These are phyloP conservation scores for Aspergillus tanneri DNA, from an alignment of 2,329 filamentous ascomycete genomes.

Conservation along the genomic window DNA sequence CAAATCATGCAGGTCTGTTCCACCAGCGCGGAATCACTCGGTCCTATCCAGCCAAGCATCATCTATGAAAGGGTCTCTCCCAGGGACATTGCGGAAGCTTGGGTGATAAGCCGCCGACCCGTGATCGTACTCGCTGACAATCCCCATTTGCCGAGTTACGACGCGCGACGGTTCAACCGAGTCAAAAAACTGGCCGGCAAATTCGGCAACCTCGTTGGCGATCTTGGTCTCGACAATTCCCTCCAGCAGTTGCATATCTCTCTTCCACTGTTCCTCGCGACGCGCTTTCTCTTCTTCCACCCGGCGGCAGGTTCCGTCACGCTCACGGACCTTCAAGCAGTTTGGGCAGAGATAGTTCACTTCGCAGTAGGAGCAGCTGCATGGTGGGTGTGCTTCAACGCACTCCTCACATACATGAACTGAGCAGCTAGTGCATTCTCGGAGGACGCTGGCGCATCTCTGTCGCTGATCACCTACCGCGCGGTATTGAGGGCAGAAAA, in stretches of 20 bases:
- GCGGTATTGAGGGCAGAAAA: conserved; percentile 48
- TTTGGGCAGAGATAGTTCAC: conserved; percentile 47
- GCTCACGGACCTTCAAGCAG: conserved; percentile 40
- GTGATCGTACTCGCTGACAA: conserved; percentile 4
- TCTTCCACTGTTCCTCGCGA: conserved; percentile 42
- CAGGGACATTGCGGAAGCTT: neutral
- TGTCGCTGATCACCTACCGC: conserved; percentile 47
- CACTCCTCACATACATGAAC: conserved; percentile 50
- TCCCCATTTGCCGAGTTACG: conserved; percentile 12
- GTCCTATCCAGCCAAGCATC: too few relatives aligned
- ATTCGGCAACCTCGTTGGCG: conserved; percentile 44
- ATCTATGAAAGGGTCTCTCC: too few relatives aligned
- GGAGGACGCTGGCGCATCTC: conserved; percentile 44
- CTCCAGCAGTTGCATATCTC: conserved; percentile 42
- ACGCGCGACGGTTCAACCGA: conserved; percentile 21
- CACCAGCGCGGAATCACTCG: too few relatives aligned
- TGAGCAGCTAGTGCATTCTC: conserved; percentile 47
- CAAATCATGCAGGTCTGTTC: too few relatives aligned
- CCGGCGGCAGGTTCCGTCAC: conserved; percentile 42
- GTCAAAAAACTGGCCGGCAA: conserved; percentile 43
- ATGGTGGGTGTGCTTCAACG: conserved; percentile 40
- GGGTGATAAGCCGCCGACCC: neutral
- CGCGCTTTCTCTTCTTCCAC: conserved; percentile 39
- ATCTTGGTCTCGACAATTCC: conserved; percentile 42
- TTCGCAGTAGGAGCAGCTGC: conserved; percentile 46